Evolutionary conservation across 83 land plant genomes (phyloP).

Genomic region (Picea abies): DNA sequence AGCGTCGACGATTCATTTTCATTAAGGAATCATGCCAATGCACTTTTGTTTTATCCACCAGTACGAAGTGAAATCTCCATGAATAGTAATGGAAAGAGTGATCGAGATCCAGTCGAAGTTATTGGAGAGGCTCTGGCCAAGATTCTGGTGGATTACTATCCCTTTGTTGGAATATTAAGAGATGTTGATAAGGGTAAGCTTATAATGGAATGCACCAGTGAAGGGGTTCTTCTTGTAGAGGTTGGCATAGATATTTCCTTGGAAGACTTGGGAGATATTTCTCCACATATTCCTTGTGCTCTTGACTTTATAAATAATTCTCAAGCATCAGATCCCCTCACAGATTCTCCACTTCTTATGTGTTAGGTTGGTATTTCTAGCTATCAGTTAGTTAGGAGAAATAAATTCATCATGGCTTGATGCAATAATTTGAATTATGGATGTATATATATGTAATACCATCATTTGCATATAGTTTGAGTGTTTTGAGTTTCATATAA

Average conservation of each 20-base stretch:
- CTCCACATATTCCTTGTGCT: background rate
- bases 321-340: background rate
- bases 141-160: conserved; percentile 53
- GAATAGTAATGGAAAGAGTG: background rate
- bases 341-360: too few species aligned
- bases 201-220: conserved; percentile 35
- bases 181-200: conserved; percentile 30
- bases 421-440: too few species aligned
- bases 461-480: too few species aligned
- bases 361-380: too few species aligned
- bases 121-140: conserved; percentile 38
- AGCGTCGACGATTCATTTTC: too few species aligned
- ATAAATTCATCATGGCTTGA: too few species aligned
- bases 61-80: too few species aligned
- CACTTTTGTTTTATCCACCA: too few species aligned
- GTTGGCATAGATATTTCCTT: conserved; percentile 7
- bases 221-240: conserved; percentile 28
- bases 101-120: conserved; percentile 30
- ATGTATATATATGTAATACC: too few species aligned
- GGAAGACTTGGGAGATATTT: conserved; percentile 51
- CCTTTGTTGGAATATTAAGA: conserved; percentile 59
- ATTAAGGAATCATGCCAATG: too few species aligned
- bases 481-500: too few species aligned
- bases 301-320: background rate
- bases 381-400: too few species aligned